phyloP scores from a whole-genome alignment of 352 stramenopile species.

The Thraustochytrium striatum region DNA sequence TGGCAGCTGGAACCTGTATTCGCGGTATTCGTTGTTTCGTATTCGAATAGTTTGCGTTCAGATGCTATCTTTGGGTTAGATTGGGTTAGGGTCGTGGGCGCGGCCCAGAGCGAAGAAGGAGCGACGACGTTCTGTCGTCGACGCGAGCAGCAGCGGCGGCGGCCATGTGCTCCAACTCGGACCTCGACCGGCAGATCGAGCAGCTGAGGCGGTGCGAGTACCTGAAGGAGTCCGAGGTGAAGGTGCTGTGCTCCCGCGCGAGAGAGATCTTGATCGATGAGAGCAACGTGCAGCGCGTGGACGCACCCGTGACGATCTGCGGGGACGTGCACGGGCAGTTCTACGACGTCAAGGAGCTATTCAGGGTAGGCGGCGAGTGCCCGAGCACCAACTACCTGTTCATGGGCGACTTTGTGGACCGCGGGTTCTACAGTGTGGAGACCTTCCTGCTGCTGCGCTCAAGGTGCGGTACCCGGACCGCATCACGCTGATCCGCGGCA shows the following conservation, averaged over 20 bases:
- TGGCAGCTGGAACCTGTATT: no score
- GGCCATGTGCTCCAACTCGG: conserved; percentile 33
- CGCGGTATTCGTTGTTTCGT: no score
- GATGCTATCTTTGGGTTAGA: no score
- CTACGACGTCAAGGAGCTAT: conserved; percentile 97
- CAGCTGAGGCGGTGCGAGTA: conserved; percentile 89
- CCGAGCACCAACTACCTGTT: conserved; percentile 99
- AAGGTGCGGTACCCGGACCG: conserved; percentile 98
- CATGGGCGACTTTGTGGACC: conserved; percentile 99
- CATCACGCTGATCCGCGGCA: conserved; percentile 97
- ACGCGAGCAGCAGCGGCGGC: not conserved
- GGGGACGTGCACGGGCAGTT: conserved; percentile 99
- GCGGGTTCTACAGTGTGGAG: conserved; percentile 98
- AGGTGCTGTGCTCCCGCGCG: conserved; percentile 83
- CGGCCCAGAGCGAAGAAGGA: not conserved
- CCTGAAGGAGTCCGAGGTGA: conserved; percentile 95
- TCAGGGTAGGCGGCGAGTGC: conserved; percentile 95
- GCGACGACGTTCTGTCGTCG: not conserved
- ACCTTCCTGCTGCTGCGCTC: conserved; percentile 94
- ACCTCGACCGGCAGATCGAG: conserved; percentile 53
- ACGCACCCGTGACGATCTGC: conserved; percentile 98
- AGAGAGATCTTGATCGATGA: conserved; percentile 98
- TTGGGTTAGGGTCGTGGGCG: no score
- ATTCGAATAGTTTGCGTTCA: no score
- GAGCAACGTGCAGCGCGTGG: conserved; percentile 97